Evolutionary conservation across 306 rosid species (phyloP).

Genomic region (Arachis stenosperma): DNA sequence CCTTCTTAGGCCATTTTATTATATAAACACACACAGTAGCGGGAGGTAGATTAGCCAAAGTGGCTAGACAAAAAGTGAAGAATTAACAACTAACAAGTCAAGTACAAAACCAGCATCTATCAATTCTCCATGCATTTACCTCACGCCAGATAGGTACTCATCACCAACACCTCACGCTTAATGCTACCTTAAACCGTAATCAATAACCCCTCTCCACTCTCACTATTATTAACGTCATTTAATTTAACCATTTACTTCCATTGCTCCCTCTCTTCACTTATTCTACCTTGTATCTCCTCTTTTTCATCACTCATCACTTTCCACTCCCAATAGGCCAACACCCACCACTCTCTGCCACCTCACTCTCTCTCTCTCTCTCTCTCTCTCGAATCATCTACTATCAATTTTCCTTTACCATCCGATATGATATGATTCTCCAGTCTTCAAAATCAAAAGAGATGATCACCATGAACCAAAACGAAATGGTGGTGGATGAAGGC

Average conservation of each 20-base stretch:
- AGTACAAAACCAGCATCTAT: neutral
- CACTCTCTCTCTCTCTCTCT: neutral
- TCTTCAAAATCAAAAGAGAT: neutral
- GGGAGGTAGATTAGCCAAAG: conserved; percentile 18
- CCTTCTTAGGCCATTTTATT: conserved; percentile 1
- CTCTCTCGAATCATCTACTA: neutral
- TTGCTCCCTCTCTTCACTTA: neutral
- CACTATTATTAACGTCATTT: too few species aligned
- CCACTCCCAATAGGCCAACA: conserved; percentile 10
- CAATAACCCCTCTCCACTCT: conserved; percentile 16
- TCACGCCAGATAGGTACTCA: conserved; percentile 20
- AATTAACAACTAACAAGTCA: neutral
- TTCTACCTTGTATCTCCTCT: conserved; percentile 29
- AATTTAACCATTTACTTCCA: too few species aligned
- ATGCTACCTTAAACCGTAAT: neutral
- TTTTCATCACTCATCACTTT: conserved; percentile 39
- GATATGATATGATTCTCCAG: neutral
- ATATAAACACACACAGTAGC: too few species aligned
- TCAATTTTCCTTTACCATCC: neutral
- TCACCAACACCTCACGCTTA: conserved; percentile 28
- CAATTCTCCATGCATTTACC: conserved; percentile 24
- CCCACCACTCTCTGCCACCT: neutral
- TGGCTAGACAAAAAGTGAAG: neutral
- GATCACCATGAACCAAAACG: neutral
- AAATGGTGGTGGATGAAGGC: conserved; percentile 30